phyloP scores from a whole-genome alignment of 2,329 filamentous ascomycete genomes.

The Nemania abortiva region DNA sequence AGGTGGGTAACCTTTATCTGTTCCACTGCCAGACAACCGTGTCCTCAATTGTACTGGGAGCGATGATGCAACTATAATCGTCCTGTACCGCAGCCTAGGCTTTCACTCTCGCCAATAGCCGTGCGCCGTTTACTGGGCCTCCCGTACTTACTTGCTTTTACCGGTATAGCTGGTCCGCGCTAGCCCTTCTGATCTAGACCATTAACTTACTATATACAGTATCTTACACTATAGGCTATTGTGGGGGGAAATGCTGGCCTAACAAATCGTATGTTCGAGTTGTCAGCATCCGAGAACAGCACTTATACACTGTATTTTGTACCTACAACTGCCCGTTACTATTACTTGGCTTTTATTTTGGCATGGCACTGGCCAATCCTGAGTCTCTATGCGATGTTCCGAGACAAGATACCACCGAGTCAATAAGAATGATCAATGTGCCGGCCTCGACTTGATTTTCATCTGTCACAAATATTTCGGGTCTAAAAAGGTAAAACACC shows the following conservation, averaged over 20 bases:
- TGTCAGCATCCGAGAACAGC: conserved; percentile 13
- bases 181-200: conserved; percentile 19
- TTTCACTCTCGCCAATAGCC: conserved; percentile 22
- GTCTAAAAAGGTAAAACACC: neutral
- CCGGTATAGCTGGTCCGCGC: conserved; percentile 21
- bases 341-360: neutral
- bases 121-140: conserved; percentile 22
- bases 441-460: neutral
- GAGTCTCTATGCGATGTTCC: neutral
- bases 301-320: neutral
- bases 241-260: conserved; percentile 14
- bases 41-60: conserved; percentile 51
- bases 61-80: conserved; percentile 37
- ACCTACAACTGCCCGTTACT: neutral
- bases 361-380: conserved; percentile 2
- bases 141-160: conserved; percentile 37
- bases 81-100: conserved; percentile 14
- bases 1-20: conserved; percentile 30
- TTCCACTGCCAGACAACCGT: conserved; percentile 50
- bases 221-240: conserved; percentile 6
- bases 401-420: neutral
- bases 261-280: conserved; percentile 9
- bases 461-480: neutral
- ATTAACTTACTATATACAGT: neutral
- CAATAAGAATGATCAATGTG: neutral